A percentile compares a stretch with the other conserved stretches of the same genome.
Evolutionary conservation across 495 filamentous ascomycete species (phyloP).

Genomic region (Talaromyces liani): DNA sequence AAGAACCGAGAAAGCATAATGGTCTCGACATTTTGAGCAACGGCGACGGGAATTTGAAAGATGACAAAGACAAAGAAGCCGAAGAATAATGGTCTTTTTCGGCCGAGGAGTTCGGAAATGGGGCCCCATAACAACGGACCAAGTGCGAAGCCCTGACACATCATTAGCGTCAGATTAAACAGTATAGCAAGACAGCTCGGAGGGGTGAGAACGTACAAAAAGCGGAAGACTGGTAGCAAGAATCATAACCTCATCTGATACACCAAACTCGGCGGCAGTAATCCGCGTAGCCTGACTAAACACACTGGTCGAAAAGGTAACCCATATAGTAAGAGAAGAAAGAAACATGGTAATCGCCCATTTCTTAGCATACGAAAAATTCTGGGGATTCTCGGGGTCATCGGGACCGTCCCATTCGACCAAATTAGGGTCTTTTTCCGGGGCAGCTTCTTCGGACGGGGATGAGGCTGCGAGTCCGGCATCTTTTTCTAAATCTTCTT

Average conservation of each 20-base stretch:
- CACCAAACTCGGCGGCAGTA: conserved; percentile 41
- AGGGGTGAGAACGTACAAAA: conserved; percentile 20
- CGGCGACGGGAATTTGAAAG: conserved; percentile 55
- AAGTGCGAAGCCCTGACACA: conserved; percentile 37
- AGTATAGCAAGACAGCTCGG: no score
- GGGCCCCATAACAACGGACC: conserved; percentile 52
- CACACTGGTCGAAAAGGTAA: conserved; percentile 53
- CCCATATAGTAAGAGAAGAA: conserved; percentile 48
- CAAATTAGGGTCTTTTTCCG: conserved; percentile 31
- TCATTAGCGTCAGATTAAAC: conserved; percentile 17
- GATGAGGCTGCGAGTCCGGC: not conserved
- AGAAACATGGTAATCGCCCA: conserved; percentile 63
- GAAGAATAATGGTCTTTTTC: conserved; percentile 47
- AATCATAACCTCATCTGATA: conserved; percentile 47
- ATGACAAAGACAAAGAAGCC: conserved; percentile 50
- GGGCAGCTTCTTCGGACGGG: conserved; percentile 5
- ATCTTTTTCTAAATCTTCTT: not conserved
- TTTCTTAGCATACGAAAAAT: conserved; percentile 55
- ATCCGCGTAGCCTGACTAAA: conserved; percentile 48
- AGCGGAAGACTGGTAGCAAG: conserved; percentile 51
- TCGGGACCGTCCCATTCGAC: conserved; percentile 41
- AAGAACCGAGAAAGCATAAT: conserved; percentile 58
- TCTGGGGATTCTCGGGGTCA: conserved; percentile 66
- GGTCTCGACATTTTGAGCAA: conserved; percentile 50
- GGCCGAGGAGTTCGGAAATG: conserved; percentile 50